Evolutionary conservation across 257 asterid genomes (phyloP).

Genomic region (Ballota nigra): DNA sequence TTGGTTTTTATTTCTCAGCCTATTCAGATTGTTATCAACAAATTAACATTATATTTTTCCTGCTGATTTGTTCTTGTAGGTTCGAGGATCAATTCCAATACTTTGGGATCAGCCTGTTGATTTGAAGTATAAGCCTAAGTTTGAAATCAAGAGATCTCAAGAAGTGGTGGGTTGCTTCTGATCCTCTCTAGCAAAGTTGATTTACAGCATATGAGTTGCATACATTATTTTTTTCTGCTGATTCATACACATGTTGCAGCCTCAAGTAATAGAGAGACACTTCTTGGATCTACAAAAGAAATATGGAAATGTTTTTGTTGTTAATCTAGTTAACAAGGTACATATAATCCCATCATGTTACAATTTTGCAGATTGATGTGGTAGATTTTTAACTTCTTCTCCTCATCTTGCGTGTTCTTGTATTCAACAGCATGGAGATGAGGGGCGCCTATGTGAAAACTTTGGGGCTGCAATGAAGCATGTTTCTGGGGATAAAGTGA

Average conservation of each 20-base stretch:
- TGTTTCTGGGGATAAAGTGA: slow-evolving; percentile 59
- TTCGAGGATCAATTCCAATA: slow-evolving; percentile 94
- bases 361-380: not conserved
- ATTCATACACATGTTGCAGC: slow-evolving; percentile 40
- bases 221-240: slow-evolving; percentile 10
- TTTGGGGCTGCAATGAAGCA: slow-evolving; percentile 64
- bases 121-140: slow-evolving; percentile 85
- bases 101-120: slow-evolving; percentile 98
- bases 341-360: not conserved
- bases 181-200: slow-evolving; percentile 17
- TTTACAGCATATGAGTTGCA: not conserved
- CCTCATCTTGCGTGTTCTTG: slow-evolving; percentile 5
- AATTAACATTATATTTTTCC: not conserved
- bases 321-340: slow-evolving; percentile 85
- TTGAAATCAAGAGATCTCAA: slow-evolving; percentile 53
- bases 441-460: slow-evolving; percentile 70
- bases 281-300: slow-evolving; percentile 71
- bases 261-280: slow-evolving; percentile 79
- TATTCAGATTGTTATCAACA: not conserved
- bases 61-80: slow-evolving; percentile 40
- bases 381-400: not conserved
- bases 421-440: slow-evolving; percentile 72
- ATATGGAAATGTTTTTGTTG: slow-evolving; percentile 81
- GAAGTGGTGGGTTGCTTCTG: slow-evolving; percentile 63
- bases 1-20: not conserved